Evolutionary conservation across 768 basidiomycete genomes (phyloP).

Genomic region (Candolleomyces eurysporus): DNA sequence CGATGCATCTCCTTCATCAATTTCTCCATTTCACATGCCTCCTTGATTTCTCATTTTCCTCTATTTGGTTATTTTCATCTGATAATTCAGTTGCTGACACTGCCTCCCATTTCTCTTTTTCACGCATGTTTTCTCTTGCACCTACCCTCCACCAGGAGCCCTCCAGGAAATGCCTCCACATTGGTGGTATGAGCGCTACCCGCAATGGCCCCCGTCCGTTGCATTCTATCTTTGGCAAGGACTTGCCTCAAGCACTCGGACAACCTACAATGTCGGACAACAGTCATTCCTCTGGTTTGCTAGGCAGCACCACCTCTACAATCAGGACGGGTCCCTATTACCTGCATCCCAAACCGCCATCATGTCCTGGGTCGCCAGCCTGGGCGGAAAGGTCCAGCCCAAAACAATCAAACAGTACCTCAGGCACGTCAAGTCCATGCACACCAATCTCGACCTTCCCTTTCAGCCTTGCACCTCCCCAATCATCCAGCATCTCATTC

Average conservation of each 20-base stretch:
- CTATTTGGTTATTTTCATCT: constrained; percentile 18
- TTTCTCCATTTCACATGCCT: constrained; percentile 12
- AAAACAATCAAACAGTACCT: constrained; percentile 27
- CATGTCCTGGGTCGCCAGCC: constrained; percentile 18
- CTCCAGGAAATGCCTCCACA: neutral
- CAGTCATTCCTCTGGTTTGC: constrained; percentile 19
- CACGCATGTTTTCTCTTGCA: neutral
- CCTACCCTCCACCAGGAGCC: neutral
- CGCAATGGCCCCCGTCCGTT: constrained; percentile 2
- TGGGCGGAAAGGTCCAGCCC: constrained; percentile 14
- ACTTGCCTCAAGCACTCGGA: constrained; percentile 23
- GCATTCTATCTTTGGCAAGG: constrained; percentile 30
- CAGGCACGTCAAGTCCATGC: constrained; percentile 20
- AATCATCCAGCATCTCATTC: constrained; percentile 13
- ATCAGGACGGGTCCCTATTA: constrained; percentile 11
- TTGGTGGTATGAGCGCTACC: neutral
- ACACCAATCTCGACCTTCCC: constrained; percentile 20
- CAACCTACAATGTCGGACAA: constrained; percentile 25
- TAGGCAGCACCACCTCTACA: constrained; percentile 12
- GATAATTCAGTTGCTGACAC: constrained; percentile 21
- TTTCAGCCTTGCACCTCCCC: constrained; percentile 11
- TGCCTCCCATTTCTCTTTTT: constrained; percentile 18
- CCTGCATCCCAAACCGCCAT: constrained; percentile 16
- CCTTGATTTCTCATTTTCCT: constrained; percentile 22
- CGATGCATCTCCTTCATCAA: constrained; percentile 14